Evolutionary conservation across 768 basidiomycete genomes (phyloP), one percentile per base, ranked within the genome.

Genomic region (Leccinum aurantiacum): DNA sequence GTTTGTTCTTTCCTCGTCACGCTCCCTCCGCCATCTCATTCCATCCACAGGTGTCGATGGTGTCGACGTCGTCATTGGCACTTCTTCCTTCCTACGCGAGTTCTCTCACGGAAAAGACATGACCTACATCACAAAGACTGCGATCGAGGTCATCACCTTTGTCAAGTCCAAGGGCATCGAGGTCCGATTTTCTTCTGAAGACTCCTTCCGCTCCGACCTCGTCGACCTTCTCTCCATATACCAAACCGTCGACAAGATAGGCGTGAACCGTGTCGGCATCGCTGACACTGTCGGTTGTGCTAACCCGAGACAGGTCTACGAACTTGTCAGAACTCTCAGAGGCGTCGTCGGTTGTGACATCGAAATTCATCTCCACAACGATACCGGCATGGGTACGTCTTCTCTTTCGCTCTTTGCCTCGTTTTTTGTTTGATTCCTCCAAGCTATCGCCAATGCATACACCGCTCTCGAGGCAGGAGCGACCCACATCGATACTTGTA

Each of bases 71-170:
- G 97, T 98, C 75, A 98, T 99, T 64, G 96, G 97, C 37, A 98
- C 97, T 9, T 98, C 95, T 10, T 98, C 95, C 46, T 99, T 97
- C 90, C 88, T 98, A 53, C 90, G 96, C 68, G 95, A 99, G 79
- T 97, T 98, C 84, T 98, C 96, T 27, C 97, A 99, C 75, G 97
- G 97, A 71, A 99, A 98, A 85, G 97, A 98, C 76, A 99, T 99
- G 93, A 80, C 93, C 50, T 99, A 97, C 80, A 99, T 99, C 80
- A 96, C 96, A 81, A 98, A 95, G 79, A 91, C 93, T 41, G 96
- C 96, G 61, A 94, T 98, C 69, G 95, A 98, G 75, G 97, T 99
- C 67, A 99, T 99, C 78, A 86, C 96, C 69, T 99, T 90, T 69
- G 96, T 99, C 84, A 99, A 99, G 84, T 95, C 91, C 80, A 99